phyloP scores from a whole-genome alignment of 1,139 yeast species.

The Candida tetrigidarum region DNA sequence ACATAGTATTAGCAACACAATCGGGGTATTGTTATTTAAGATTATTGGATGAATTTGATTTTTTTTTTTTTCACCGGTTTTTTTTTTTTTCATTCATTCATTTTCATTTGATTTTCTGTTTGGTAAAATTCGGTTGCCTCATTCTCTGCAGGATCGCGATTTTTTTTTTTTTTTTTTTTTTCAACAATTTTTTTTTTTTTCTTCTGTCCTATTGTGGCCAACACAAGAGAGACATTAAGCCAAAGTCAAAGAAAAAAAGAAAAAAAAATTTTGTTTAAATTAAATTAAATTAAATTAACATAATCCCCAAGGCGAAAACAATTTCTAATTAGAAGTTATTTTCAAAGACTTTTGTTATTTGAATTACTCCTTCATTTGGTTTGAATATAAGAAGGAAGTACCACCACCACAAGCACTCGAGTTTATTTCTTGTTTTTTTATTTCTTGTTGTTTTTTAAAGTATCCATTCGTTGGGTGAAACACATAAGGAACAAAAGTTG shows the following conservation, averaged over 20 bases:
- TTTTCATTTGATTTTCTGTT: background rate
- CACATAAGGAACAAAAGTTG: background rate
- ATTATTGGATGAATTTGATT: background rate
- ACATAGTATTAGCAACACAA: too few species aligned
- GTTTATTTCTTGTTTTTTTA: too few species aligned
- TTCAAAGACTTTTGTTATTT: background rate
- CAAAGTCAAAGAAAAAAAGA: background rate
- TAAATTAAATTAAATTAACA: background rate
- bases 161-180: background rate
- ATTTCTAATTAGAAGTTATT: too few species aligned
- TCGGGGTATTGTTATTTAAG: background rate
- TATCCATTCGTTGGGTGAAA: background rate
- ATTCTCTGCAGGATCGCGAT: conserved; percentile 4
- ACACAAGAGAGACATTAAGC: background rate
- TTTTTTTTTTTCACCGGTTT: background rate
- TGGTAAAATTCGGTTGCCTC: too few species aligned
- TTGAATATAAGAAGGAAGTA: background rate
- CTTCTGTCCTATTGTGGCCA: background rate
- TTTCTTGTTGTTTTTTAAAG: too few species aligned
- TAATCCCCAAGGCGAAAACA: background rate
- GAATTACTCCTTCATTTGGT: background rate
- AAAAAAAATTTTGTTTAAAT: conserved; percentile 1
- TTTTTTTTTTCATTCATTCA: background rate
- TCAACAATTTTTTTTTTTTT: background rate
- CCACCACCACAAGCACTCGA: too few species aligned